A percentile compares a stretch with the other conserved stretches of the same genome.
phyloP scores from a whole-genome alignment of 1,284 basidiomycete genomes.

The Termitomyces sp. region DNA sequence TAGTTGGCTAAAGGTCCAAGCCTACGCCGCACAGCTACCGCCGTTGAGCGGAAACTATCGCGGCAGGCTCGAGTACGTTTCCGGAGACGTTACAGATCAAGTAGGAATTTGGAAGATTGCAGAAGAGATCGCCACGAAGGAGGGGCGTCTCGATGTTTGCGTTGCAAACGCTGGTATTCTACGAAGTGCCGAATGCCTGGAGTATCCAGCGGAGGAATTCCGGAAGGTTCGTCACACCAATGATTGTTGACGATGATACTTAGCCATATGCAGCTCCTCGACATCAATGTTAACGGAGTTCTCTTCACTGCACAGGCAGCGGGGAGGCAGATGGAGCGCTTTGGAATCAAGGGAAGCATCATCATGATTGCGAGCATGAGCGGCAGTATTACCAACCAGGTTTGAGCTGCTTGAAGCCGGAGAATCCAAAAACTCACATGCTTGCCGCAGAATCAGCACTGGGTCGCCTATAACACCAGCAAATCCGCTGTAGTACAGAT shows the following conservation, averaged over 20 bases:
- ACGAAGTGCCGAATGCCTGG: slow-evolving; percentile 55
- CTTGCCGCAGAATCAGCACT: slow-evolving; percentile 46
- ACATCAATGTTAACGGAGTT: slow-evolving; percentile 73
- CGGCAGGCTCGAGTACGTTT: slow-evolving; percentile 59
- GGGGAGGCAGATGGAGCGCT: slow-evolving; percentile 69
- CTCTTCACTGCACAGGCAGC: slow-evolving; percentile 74
- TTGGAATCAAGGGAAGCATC: slow-evolving; percentile 66
- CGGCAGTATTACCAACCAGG: slow-evolving; percentile 73
- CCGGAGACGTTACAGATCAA: slow-evolving; percentile 60
- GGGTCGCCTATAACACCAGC: slow-evolving; percentile 73
- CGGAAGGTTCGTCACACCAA: slow-evolving; percentile 39
- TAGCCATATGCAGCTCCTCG: slow-evolving; percentile 45
- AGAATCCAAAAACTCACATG: not conserved
- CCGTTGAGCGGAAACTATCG: slow-evolving; percentile 19
- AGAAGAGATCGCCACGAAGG: slow-evolving; percentile 51
- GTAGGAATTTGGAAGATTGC: slow-evolving; percentile 45
- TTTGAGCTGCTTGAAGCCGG: slow-evolving; percentile 18
- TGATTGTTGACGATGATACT: not conserved
- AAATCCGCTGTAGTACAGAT: slow-evolving; percentile 79
- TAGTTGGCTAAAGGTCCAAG: slow-evolving; percentile 39
- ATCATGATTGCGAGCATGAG: slow-evolving; percentile 80
- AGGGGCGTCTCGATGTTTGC: slow-evolving; percentile 62
- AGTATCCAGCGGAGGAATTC: slow-evolving; percentile 65
- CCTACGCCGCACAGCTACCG: slow-evolving; percentile 61
- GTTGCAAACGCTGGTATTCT: slow-evolving; percentile 73